Conservation (phyloP, 108 stramenopile species). For the Conticribra weissflogii region DNA sequence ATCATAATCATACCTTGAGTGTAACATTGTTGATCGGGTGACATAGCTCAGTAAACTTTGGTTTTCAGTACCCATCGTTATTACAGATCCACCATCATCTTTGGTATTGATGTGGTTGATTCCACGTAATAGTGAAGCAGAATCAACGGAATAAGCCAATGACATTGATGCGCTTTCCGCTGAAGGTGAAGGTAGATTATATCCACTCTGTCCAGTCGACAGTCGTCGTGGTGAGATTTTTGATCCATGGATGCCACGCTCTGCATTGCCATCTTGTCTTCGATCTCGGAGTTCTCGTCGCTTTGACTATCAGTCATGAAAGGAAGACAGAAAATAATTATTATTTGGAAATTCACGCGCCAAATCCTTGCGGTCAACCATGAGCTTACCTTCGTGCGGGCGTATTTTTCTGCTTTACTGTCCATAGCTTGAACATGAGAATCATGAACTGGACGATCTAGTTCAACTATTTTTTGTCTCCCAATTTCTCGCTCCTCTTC, state of each 20-base stretch:
- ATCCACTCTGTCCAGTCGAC: background rate
- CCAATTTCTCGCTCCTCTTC: background rate
- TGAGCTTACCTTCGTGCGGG: conserved; percentile 34
- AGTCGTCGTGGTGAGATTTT: conserved; percentile 1
- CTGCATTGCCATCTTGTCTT: conserved; percentile 45
- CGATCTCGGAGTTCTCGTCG: conserved; percentile 49
- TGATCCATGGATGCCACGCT: conserved; percentile 16
- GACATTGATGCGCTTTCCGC: conserved; percentile 39
- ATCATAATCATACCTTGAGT: conserved; percentile 26
- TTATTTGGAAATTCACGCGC: background rate
- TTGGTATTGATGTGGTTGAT: conserved; percentile 14
- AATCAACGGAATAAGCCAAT: conserved; percentile 72
- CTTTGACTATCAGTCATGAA: conserved; percentile 46
- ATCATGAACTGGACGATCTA: background rate
- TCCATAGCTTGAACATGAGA: background rate
- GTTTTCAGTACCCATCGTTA: conserved; percentile 51
- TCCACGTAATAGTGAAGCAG: conserved; percentile 21
- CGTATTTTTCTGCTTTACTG: conserved; percentile 30
- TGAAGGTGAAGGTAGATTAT: conserved; percentile 27
- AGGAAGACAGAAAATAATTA: background rate
- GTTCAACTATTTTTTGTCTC: background rate
- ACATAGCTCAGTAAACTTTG: conserved; percentile 52
- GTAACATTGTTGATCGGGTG: conserved; percentile 46
- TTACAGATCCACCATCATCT: conserved; percentile 46
- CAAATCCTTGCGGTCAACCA: background rate